Evolutionary conservation across 257 asterid species (phyloP).

Genomic region (Nicotiana tomentosiformis): DNA sequence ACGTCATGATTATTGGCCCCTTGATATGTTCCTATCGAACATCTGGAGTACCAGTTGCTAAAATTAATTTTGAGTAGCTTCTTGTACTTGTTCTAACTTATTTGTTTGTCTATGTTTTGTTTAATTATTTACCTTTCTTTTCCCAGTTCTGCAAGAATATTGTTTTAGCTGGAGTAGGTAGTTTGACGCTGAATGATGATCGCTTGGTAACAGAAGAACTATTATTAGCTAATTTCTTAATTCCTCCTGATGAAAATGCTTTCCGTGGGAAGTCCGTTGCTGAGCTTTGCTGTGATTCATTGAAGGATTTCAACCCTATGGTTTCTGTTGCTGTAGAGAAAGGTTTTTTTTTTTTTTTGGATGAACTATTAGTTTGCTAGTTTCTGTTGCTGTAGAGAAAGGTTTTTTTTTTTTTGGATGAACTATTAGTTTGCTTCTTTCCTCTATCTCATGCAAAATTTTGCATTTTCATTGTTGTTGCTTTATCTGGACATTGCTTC

Average conservation of each 20-base stretch:
- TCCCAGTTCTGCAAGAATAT: conserved; percentile 95
- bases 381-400: conserved; percentile 74
- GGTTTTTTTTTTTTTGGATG: conserved; percentile 31
- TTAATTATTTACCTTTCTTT: neutral
- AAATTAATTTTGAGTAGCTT: neutral
- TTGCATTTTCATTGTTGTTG: neutral
- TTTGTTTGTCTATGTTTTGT: neutral
- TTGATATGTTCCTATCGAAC: neutral
- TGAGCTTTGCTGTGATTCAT: conserved; percentile 81
- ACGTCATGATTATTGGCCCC: neutral
- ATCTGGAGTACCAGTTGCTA: neutral
- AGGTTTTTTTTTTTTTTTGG: conserved; percentile 34
- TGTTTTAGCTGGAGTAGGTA: conserved; percentile 96
- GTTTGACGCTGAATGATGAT: conserved; percentile 81
- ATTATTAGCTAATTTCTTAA: conserved; percentile 68
- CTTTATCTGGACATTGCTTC: neutral
- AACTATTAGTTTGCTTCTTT: neutral
- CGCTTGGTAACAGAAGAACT: conserved; percentile 60
- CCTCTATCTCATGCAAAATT: neutral
- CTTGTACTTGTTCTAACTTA: neutral
- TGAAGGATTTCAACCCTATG: conserved; percentile 96
- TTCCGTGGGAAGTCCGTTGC: conserved; percentile 64
- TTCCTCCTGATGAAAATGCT: conserved; percentile 45
- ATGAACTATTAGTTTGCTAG: conserved; percentile 14
- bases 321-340: conserved; percentile 80